phyloP scores from a whole-genome alignment of 2,329 filamentous ascomycete species.

The Thermothelomyces thermophilus region DNA sequence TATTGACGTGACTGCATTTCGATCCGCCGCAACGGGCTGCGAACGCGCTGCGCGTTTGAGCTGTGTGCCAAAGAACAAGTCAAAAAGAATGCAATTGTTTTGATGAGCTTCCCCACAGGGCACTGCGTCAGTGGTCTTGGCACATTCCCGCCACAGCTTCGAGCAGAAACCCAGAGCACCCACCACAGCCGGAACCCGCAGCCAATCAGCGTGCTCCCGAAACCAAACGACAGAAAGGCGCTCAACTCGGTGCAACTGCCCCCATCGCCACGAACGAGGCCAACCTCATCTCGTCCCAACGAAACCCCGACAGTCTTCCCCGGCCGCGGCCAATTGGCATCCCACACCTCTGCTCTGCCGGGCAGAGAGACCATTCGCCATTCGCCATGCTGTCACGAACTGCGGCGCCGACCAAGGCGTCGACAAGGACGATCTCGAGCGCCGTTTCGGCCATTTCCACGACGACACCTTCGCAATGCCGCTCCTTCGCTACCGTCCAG shows the following conservation, averaged over 20 bases:
- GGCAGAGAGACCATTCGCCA: conserved; percentile 24
- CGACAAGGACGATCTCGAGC: conserved; percentile 36
- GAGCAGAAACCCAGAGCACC: conserved; percentile 2
- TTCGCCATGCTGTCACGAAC: conserved; percentile 39
- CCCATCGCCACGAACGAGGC: not conserved
- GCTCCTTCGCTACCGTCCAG: conserved; percentile 75
- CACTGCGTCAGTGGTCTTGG: conserved; percentile 13
- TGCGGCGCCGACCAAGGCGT: conserved; percentile 35
- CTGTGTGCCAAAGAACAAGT: too few species aligned
- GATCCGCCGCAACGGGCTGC: too few species aligned
- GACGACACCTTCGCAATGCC: conserved; percentile 48
- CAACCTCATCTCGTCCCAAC: conserved; percentile 16
- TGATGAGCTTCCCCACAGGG: conserved; percentile 9
- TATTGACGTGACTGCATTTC: not conserved
- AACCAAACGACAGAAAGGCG: conserved; percentile 22
- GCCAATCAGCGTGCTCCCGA: conserved; percentile 20
- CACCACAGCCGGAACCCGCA: conserved; percentile 5
- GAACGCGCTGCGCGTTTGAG: not conserved
- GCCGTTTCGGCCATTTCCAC: conserved; percentile 35
- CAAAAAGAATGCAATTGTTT: too few species aligned
- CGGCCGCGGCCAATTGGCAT: conserved; percentile 29
- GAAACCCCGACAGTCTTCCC: conserved; percentile 14
- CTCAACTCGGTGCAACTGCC: conserved; percentile 11
- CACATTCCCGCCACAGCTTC: conserved; percentile 14
- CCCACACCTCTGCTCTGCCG: conserved; percentile 30